Evolutionary conservation across 2,329 filamentous ascomycete genomes (phyloP), one percentile per base, ranked within the genome.

Genomic region (Aureobasidium sp.): DNA sequence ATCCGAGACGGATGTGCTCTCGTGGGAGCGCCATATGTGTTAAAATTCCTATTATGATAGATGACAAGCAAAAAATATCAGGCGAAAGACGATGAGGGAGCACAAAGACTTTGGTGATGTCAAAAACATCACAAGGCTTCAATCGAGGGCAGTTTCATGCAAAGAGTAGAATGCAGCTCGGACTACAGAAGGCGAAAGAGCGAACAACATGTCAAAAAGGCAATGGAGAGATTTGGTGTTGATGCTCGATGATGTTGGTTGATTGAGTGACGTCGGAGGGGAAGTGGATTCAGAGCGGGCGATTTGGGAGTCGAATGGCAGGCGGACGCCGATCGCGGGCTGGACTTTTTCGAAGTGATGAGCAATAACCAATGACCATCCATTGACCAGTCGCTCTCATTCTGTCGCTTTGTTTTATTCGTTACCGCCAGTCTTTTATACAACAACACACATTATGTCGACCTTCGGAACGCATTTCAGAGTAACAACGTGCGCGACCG

Each of bases 381-480:
- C 27, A 32, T 48, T 48, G 45, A 30, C 30, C 42, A 29, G 8
- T 37, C 21, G 42, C 42, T 10, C 3, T 48, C 37, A 13, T 27
- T 27, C 8, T 55, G 39, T 44, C 53, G 53, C 52, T 55, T 34
- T 55, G 52, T 34, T 54, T 34, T 44, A 5, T 30, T 25, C 15
- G 15, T 44, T 32, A 37, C 34, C 15, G 34, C 34, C 34, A 37
- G 34, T 37, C 34, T 36, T 36, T 34, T 36, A 11, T 21, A 29
- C 49, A 39, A 7, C 15, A 41, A 27, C 36, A 55, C 60, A 62
- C 74, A 81, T 63, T 66, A 94, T 94, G 90, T 96, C 91, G 69
- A 93, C 90, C 61, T 96, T 95, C 76, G 91, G 92, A 69, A 80
- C 87, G 55, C 82, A 86, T 75, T 94, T 94, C 77, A 83, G 83